Evolutionary conservation across 176 grass and related monocot genomes (phyloP), one percentile per base, ranked within the genome.

Genomic region (Musa acuminata): DNA sequence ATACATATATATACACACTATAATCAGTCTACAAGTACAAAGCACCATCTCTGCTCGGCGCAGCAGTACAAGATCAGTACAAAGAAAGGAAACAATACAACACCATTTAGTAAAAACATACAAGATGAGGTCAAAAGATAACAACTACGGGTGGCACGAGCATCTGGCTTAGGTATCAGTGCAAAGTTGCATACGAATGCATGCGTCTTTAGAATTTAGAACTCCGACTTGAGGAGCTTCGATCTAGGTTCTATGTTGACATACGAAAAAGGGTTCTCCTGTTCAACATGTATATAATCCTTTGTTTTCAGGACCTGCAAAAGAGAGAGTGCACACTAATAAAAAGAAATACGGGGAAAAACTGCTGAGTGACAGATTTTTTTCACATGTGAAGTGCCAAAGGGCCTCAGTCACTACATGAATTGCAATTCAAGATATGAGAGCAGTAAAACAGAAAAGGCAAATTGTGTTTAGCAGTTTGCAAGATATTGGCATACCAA

Each of bases 181-280:
- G 35, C 35, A 43, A 43, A 43, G 35, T 43, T 43, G 35, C 35
- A 43, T 6, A 43, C 35, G 4, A 43, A 43, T 5, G 35, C 35
- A 43, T 43, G 35, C 35, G 4, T 43, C 35, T 43, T 43, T 43
- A 43, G 52, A 50, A 50, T 74, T 86, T 91, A 98, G 88, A 98
- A 98, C 84, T 98, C 95, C 21, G 95, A 83, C 73, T 94, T 89
- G 58, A 94, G 83, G 72, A 98, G 95, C 86, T 98, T 98, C 73
- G 84, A 25, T 53, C 82, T 90, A 66, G 95, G 95, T 78, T 82
- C 87, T 16, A 98, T 67, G 64, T 65, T 91, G 75, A 98, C 76
- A 35, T 82, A 80, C 69, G 78, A 84, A 5, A 87, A 93, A 48
- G 95, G 82, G 19, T 71, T 84, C 62, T 72, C 82, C 79, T 98